phyloP scores from a whole-genome alignment of 2,329 filamentous ascomycete species.

The Saccharata proteae region DNA sequence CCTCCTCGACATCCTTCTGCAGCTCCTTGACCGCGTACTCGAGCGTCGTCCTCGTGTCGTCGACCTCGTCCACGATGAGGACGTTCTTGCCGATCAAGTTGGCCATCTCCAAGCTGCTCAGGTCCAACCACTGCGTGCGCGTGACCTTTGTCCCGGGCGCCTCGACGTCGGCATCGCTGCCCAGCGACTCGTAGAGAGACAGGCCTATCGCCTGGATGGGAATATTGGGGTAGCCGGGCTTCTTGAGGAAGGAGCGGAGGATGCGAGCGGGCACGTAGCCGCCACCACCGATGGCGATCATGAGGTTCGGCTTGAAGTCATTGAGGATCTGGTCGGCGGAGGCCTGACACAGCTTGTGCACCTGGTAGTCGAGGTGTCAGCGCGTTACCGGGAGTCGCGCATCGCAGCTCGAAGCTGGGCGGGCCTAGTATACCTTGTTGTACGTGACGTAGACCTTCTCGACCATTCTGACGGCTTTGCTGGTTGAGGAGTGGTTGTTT shows the following conservation, averaged over 20 bases:
- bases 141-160: constrained; percentile 84
- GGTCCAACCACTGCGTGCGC: constrained; percentile 94
- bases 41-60: constrained; percentile 86
- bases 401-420: no score
- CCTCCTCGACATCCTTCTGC: constrained; percentile 83
- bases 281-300: constrained; percentile 96
- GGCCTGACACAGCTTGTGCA: constrained; percentile 93
- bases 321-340: constrained; percentile 70
- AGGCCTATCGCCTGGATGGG: constrained; percentile 98
- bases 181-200: constrained; percentile 85
- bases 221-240: constrained; percentile 77
- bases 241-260: constrained; percentile 89
- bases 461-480: constrained; percentile 21
- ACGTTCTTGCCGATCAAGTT: constrained; percentile 86
- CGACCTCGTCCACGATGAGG: constrained; percentile 88
- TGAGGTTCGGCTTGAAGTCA: constrained; percentile 83
- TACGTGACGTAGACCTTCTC: constrained; percentile 32
- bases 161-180: constrained; percentile 54
- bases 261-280: constrained; percentile 96
- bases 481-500: constrained; percentile 1
- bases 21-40: constrained; percentile 90
- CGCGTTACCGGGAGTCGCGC: no score
- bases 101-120: constrained; percentile 73
- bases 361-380: constrained; percentile 44
- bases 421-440: no score